Conservation (phyloP, 495 filamentous ascomycete genomes). For the Talaromyces ruber region DNA sequence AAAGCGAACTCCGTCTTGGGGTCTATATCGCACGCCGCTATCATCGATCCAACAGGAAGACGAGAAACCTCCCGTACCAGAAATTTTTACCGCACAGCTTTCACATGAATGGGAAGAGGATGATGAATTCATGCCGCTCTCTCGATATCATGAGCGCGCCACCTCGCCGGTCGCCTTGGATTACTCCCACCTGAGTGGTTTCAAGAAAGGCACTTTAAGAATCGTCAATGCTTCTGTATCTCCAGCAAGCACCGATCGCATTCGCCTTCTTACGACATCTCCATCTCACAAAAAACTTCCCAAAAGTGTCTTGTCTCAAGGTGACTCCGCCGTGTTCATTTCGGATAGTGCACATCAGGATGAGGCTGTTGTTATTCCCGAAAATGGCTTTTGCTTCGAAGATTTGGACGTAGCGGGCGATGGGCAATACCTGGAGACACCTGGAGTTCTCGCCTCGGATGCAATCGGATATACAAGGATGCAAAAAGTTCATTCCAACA, state of each 20-base stretch:
- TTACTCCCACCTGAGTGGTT: conserved; percentile 40
- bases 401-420: not conserved
- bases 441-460: not conserved
- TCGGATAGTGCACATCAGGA: not conserved
- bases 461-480: not conserved
- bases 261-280: not conserved
- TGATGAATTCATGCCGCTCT: not conserved
- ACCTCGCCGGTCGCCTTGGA: conserved; percentile 33
- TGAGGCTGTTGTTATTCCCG: conserved; percentile 1
- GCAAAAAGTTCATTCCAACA: conserved; percentile 12
- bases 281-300: not conserved
- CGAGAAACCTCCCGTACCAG: conserved; percentile 7
- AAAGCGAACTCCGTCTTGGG: conserved; percentile 29
- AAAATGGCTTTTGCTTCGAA: not conserved
- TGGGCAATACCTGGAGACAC: not conserved
- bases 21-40: conserved; percentile 14
- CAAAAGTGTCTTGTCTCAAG: not conserved
- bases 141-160: conserved; percentile 14
- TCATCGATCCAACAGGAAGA: conserved; percentile 20
- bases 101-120: conserved; percentile 9
- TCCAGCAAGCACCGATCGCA: conserved; percentile 31
- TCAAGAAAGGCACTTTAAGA: conserved; percentile 40
- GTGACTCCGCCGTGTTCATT: too few species aligned
- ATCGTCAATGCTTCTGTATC: conserved; percentile 40
- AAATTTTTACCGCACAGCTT: conserved; percentile 1